Conservation (phyloP, 106 monocot genomes). For the Acanthochlamys bracteata region DNA sequence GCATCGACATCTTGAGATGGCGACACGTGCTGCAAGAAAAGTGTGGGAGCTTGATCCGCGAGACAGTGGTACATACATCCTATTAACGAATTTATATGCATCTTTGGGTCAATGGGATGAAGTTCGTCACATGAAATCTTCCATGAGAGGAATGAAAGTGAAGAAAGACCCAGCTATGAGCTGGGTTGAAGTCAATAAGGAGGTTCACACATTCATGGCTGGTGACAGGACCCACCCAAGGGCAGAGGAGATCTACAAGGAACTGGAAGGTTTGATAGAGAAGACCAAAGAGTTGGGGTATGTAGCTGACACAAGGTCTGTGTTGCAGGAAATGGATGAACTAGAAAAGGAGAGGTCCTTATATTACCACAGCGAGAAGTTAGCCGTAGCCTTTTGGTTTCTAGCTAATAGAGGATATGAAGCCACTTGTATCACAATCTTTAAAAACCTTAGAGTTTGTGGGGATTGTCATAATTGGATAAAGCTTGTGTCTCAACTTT, state of each 20-base stretch:
- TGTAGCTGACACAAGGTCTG: conserved; percentile 58
- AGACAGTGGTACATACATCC: conserved; percentile 34
- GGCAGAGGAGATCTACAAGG: conserved; percentile 27
- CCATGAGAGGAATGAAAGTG: conserved; percentile 35
- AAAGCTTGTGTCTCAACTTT: conserved; percentile 20
- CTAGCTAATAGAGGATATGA: background rate
- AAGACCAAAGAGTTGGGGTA: conserved; percentile 40
- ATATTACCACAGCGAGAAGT: conserved; percentile 51
- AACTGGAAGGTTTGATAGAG: conserved; percentile 33
- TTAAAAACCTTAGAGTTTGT: conserved; percentile 45
- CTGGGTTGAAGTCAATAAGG: conserved; percentile 51
- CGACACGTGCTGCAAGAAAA: conserved; percentile 34
- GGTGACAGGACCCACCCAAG: conserved; percentile 36
- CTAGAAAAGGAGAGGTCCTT: conserved; percentile 27
- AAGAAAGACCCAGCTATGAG: conserved; percentile 71
- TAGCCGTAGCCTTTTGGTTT: conserved; percentile 34
- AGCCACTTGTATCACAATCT: conserved; percentile 14
- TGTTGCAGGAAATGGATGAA: conserved; percentile 49
- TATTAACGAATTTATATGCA: conserved; percentile 66
- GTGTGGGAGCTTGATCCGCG: conserved; percentile 43
- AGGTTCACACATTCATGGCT: conserved; percentile 49
- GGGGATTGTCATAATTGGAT: conserved; percentile 50
- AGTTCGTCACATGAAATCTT: conserved; percentile 29
- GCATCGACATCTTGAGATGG: conserved; percentile 47
- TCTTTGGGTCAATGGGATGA: conserved; percentile 46